Percentiles rank a stretch among this genome's conserved stretches.
phyloP scores from a whole-genome alignment of 371 early-diverging fungal species.

The Apophysomyces ossiformis region DNA sequence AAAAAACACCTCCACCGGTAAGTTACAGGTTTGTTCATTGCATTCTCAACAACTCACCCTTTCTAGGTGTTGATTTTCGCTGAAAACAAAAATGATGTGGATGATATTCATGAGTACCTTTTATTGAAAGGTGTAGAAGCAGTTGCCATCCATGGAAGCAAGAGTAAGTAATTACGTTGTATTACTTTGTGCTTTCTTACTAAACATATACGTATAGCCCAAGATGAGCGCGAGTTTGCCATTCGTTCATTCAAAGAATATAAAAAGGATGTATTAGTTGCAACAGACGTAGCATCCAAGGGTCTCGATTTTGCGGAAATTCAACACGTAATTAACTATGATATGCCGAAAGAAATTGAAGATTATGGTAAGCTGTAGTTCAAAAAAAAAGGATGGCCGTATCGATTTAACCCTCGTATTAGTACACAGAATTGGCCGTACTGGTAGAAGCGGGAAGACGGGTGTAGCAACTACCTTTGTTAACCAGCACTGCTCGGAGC shows the following conservation, averaged over 20 bases:
- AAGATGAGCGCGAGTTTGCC: slow-evolving; percentile 83
- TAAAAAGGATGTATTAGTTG: slow-evolving; percentile 88
- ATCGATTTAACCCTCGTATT: neutral
- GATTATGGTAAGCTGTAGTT: slow-evolving; percentile 72
- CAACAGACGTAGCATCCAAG: slow-evolving; percentile 92
- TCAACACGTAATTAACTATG: slow-evolving; percentile 92
- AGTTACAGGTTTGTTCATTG: slow-evolving; percentile 12
- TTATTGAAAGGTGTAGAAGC: slow-evolving; percentile 93
- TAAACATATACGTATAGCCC: slow-evolving; percentile 45
- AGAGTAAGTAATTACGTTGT: slow-evolving; percentile 61
- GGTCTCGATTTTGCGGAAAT: slow-evolving; percentile 95
- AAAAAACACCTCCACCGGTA: slow-evolving; percentile 95
- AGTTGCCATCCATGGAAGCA: slow-evolving; percentile 95
- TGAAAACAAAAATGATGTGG: slow-evolving; percentile 99
- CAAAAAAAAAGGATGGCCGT: neutral
- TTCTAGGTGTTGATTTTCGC: slow-evolving; percentile 92
- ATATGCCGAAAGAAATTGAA: slow-evolving; percentile 97
- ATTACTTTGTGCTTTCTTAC: neutral
- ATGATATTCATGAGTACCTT: slow-evolving; percentile 96
- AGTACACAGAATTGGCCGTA: slow-evolving; percentile 98
- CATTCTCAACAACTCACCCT: neutral
- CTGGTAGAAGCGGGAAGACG: slow-evolving; percentile 97
- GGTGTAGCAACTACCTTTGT: slow-evolving; percentile 98
- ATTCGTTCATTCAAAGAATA: slow-evolving; percentile 80
- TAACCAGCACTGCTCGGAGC: slow-evolving; percentile 82